Evolutionary conservation across 2,329 filamentous ascomycete species (phyloP).

Genomic region (Penicillium rolfsii): DNA sequence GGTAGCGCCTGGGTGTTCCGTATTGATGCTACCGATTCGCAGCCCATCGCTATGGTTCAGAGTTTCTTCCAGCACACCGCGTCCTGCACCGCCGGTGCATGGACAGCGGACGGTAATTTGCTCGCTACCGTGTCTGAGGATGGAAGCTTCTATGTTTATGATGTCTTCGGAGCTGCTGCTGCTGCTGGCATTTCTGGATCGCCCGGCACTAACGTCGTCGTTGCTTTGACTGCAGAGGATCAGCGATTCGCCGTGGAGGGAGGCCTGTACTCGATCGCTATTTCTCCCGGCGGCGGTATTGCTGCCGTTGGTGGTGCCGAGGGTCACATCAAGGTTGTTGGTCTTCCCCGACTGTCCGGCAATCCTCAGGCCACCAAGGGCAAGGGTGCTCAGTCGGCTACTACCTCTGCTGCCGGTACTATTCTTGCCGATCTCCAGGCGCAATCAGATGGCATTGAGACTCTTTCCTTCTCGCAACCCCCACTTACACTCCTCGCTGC

Average conservation of each 20-base stretch:
- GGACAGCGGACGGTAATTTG: constrained; percentile 84
- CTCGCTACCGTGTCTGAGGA: constrained; percentile 90
- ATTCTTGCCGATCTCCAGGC: constrained; percentile 84
- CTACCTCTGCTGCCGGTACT: constrained; percentile 59
- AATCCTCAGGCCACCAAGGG: constrained; percentile 51
- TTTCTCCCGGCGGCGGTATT: constrained; percentile 78
- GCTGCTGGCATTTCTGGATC: constrained; percentile 62
- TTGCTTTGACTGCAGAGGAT: constrained; percentile 77
- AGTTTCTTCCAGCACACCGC: constrained; percentile 89
- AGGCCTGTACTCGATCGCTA: constrained; percentile 83
- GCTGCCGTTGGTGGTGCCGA: constrained; percentile 86
- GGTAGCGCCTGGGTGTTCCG: constrained; percentile 95
- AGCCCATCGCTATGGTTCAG: constrained; percentile 78
- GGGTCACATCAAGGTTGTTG: constrained; percentile 81
- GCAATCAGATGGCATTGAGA: constrained; percentile 79
- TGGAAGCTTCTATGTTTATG: constrained; percentile 86
- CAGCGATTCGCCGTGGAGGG: constrained; percentile 91
- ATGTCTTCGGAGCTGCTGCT: constrained; percentile 80
- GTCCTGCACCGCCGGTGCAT: constrained; percentile 84
- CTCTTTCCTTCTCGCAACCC: constrained; percentile 65
- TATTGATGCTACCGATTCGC: constrained; percentile 68
- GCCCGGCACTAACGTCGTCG: constrained; percentile 65
- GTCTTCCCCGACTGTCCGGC: constrained; percentile 68
- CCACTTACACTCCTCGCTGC: constrained; percentile 64
- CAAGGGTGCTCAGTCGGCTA: constrained; percentile 48